Base-by-base conservation (phyloP, 2,329 filamentous ascomycete genomes). In the Hypoxylon sp. region DNA sequence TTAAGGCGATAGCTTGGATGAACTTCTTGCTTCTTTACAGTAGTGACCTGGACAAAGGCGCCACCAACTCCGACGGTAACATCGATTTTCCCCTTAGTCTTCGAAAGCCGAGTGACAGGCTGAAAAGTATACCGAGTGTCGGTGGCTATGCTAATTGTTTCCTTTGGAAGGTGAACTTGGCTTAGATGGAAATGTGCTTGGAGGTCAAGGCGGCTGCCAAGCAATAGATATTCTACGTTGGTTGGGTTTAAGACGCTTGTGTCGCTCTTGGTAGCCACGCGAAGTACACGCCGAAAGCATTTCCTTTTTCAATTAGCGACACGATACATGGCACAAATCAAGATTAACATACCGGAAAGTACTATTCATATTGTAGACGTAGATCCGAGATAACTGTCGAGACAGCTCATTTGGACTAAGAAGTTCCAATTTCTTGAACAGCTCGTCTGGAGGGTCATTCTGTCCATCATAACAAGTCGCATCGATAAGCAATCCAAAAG, bases 301-400 rank as follows among this genome's bases (percentile, higher is more conserved):
- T 91, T 90, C 70, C 85, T 86, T 44, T 5, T 22, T 56, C 3
- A 6, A 63, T 75, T 35, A 74, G 67, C 26, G 35, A 53, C 5
- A 33, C 31, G n/a, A 42, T 52, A 42, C 24, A 37, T 19, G 31
- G 59, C 47, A 63, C 14, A 31, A 33, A 3, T 17, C 31, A 24
- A 13, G 26, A 19, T 14, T 5, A 35, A 61, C 81, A 68, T 79
- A 87, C 85, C 87, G 85, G 77, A 90, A 91, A 10, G 88, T 86
- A 74, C 87, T 91, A 73, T 92, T 92, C 89, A 92, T 92, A 75
- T 92, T 92, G 78, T 92, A 92, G 14, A 92, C 83, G 70, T 92
- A 92, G 44, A 91, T 84, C 39, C 89, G 84, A 1, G 86, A 83
- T 3, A 92, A 80, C 65, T 90, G 87, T 56, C 83, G 83, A 1